Evolutionary conservation across 139 green algal genomes (phyloP), one percentile per base, ranked within the genome.

Genomic region (Pleodorina starrii): DNA sequence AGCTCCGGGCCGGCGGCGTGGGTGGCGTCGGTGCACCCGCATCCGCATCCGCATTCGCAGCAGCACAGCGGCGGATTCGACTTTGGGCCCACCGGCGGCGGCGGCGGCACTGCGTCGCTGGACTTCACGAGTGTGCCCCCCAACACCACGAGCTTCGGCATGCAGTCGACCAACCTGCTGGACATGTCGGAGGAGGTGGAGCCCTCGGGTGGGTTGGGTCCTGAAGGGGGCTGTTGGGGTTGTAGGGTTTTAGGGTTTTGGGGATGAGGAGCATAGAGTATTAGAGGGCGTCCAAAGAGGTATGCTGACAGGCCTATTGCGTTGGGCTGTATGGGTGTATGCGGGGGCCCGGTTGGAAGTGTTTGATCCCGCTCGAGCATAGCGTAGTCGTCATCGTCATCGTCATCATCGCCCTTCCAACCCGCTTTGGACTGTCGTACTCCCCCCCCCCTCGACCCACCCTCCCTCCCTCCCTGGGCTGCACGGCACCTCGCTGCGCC

Each of bases 151-250:
- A 23, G n/a, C n/a, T n/a, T 80, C 40, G 72, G 16, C 0, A 19
- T 59, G 10, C 42, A 42, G 1, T 80, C 72, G 1, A 25, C 72
- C 1, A 57, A 80, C 72, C 40, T 80, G 6, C 14, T 80, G 25
- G 72, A 80, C 23, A 80, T 80, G 72, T 29, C 42, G 21, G 72
- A 80, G 27, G 72, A 80, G 17, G 9, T 40, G 4, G 72, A 80
- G 5, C 72, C 40, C 25, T 80, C 72, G 36, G 72, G 72, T 80
- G 43, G 7, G 72, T 48, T 2, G 68, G 57, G n/a, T n/a, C n/a
- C 3, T 73, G 63, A 6, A 11, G 19, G 25, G 60, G 19, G 60
- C n/a, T 36, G 27, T 36, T 73, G 27, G 63, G n/a, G 63, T 17
- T 36, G n/a, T 35, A 66, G 54, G 54, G 54, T 21, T 66, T 66